Evolutionary conservation across 192 early-diverging fungal genomes (phyloP), one percentile per base, ranked within the genome.

Genomic region (Ramicandelaber brevisporus): DNA sequence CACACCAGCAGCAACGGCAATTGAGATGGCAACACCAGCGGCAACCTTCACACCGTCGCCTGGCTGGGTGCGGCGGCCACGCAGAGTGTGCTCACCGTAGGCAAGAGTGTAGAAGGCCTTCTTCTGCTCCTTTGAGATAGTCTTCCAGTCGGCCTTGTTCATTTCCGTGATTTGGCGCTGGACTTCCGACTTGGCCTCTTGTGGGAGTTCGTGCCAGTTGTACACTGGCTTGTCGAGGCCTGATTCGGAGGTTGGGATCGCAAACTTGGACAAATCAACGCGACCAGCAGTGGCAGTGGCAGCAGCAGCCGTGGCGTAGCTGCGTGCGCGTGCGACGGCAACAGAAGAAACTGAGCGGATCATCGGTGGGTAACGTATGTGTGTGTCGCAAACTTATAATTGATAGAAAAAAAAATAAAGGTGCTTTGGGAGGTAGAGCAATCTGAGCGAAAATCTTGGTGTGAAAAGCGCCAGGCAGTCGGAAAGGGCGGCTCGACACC

Each of bases 91-190:
- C 24, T 73, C 55, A 34, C 92, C 92, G 57, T 89, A 98, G 26
- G 92, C 78, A 46, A 90, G 74, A 55, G 66, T 93, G 61, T 84
- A 92, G 30, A 74, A 83, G 41, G 92, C 80, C 45, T 79, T 73
- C 75, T 97, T 97, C 59, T 97, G 68, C 30, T 93, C 88, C 43
- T 77, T 38, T 28, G 86, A 54, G 40, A 97, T 51, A 39, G 67
- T 63, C 60, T 78, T 78, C 92, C 92, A 97, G 65, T 97, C 84
- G 26, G 65, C 76, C 65, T 86, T 87, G 65, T 92, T 82, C 38
- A 58, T 61, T 48, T 77, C 77, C 37, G 61, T 61, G 16, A 97
- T 64, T 21, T 60, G 46, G 42, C 73, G 78, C 33, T 74, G 53
- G 31, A 90, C 68, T 31, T 76, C 68, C 33, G 55, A 57, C 63